phyloP scores from a whole-genome alignment of 768 basidiomycete species.

The Asterophora parasitica region DNA sequence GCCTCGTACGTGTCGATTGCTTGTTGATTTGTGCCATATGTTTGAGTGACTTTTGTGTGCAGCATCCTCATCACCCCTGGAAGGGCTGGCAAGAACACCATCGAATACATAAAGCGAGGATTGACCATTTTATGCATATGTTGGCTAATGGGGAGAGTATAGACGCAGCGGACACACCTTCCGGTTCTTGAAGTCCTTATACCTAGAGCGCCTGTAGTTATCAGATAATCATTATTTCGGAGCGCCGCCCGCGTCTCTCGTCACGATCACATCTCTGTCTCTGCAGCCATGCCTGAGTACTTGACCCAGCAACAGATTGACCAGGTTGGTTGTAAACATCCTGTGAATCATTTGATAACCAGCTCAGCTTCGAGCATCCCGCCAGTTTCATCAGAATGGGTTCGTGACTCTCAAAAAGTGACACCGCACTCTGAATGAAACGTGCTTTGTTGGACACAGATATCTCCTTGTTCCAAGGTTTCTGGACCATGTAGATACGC shows the following conservation, averaged over 20 bases:
- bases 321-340: conserved; percentile 35
- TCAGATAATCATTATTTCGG: too few relatives aligned
- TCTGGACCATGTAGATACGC: conserved; percentile 51
- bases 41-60: conserved; percentile 7
- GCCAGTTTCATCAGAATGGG: conserved; percentile 59
- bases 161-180: conserved; percentile 22
- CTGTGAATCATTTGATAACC: not conserved
- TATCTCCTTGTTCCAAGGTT: conserved; percentile 80
- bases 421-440: conserved; percentile 1
- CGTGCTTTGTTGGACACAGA: conserved; percentile 31
- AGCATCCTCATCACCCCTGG: conserved; percentile 91
- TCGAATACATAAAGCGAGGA: conserved; percentile 81
- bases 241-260: too few relatives aligned
- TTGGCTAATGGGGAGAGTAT: conserved; percentile 52
- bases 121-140: conserved; percentile 71
- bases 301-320: conserved; percentile 54
- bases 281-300: conserved; percentile 35
- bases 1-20: conserved; percentile 47
- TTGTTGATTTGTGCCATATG: not conserved
- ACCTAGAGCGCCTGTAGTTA: conserved; percentile 2
- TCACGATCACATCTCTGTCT: not conserved
- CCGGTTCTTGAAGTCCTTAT: not conserved
- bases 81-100: conserved; percentile 94
- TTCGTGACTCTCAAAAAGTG: conserved; percentile 28
- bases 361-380: not conserved